Evolutionary conservation across 257 asterid species (phyloP), one percentile per base, ranked within the genome.

Genomic region (Salvia rosmarinus): DNA sequence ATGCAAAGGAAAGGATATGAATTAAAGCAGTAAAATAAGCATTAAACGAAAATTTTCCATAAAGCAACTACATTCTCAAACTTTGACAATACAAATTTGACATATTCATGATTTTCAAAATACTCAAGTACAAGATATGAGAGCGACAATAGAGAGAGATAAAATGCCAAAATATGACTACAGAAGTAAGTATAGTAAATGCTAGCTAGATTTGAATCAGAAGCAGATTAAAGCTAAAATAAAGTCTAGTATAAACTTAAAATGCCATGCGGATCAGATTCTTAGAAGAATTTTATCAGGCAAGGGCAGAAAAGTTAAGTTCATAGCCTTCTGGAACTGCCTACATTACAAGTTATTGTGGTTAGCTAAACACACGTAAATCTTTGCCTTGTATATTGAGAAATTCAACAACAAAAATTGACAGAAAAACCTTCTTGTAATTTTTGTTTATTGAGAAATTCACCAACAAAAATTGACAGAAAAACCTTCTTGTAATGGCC

Each of bases 401-500:
- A n/a, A n/a, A n/a, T n/a, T n/a, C n/a, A n/a, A n/a, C n/a, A n/a
- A n/a, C n/a, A n/a, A n/a, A n/a, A n/a, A n/a, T n/a, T n/a, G n/a
- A n/a, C n/a, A n/a, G n/a, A n/a, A n/a, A n/a, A n/a, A n/a, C n/a
- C n/a, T n/a, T n/a, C n/a, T n/a, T n/a, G n/a, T n/a, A n/a, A n/a
- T 10, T 58, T 28, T 10, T 34, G 42, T 17, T 32, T 25, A 25
- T 32, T 71, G 35, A 71, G 37, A 46, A 71, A 46, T 59, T 71
- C 54, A 71, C 25, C 50, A 32, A 28, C 20, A n/a, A 21, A 56
- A 69, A 55, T 28, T 70, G 67, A 70, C 7, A 30, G 57, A n/a
- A 43, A 17, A 46, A 44, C 28, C 40, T 30, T 28, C 67, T 43
- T 4, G 1, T 43, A 56, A 57, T 56, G 42, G 67, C 67, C 32